Base-by-base conservation (phyloP, 208 protist species). In the Crithidia expoeki region DNA sequence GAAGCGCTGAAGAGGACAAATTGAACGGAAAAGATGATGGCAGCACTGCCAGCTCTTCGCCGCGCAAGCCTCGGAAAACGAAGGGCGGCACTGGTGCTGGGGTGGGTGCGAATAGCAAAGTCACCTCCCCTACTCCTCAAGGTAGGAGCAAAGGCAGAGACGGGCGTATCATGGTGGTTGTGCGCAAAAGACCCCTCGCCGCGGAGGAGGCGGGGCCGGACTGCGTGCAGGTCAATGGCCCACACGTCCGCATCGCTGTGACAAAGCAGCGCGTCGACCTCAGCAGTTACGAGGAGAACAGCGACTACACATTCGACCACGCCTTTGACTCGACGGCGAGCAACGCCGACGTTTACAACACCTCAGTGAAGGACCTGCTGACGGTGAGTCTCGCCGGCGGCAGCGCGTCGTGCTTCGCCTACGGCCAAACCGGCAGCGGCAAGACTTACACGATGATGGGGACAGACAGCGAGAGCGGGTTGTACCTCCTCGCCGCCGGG, bases 401-500 rank as follows among this genome's bases (percentile, higher is more conserved):
- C 21, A 97, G 95, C 46, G 97, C 95, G 9, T 98, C 98, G 11
- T 98, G 90, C 76, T 97, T 97, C 64, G 93, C 94, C 25, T 98
- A 96, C 76, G 94, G 94, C n/a, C 88, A 97, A 66, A 98, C 93
- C 2, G 87, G 87, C 56, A 93, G 90, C 60, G 96, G 96, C 44
- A 98, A 98, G 76, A 98, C 95, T 2, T 89, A 97, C 83, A 97
- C 96, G 6, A 97, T 98, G 81, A 81, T 95, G 49, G 95, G 96
- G 21, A 84, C 59, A 51, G 69, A 74, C 12, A 49, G 80, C 2
- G 87, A 95, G 60, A 72, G 74, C 58, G 97, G 97, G 46, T 63
- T 99, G 1, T 99, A 98, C 74, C 67, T 95, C 28, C 68, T 98
- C 10, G 95, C 93, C 4, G 93, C 95, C 5, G 57, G 55, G 19